These are phyloP conservation scores for Alternaria sp. DNA, from an alignment of 2,329 filamentous ascomycete genomes.

Conservation along the genomic window DNA sequence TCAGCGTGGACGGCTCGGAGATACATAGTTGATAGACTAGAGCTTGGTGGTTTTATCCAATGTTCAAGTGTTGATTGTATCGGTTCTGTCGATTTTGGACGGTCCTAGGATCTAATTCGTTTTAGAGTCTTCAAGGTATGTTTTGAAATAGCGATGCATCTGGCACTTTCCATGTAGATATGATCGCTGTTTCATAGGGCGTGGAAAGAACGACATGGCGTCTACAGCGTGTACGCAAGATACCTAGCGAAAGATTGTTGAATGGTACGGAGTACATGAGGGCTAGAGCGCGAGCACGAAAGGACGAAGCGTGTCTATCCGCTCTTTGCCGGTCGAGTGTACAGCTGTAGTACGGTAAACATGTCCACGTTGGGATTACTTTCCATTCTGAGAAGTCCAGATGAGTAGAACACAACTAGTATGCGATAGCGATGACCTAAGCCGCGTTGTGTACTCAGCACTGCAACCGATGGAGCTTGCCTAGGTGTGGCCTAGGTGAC, in stretches of 20 bases:
- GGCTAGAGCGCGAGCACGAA: neutral
- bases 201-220: neutral
- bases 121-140: too few relatives aligned
- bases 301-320: neutral
- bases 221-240: neutral
- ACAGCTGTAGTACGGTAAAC: neutral
- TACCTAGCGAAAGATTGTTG: neutral
- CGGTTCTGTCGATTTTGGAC: fast-evolving
- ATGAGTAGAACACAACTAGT: neutral
- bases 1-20: conserved; percentile 57
- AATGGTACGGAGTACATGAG: neutral
- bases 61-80: neutral
- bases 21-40: conserved; percentile 59
- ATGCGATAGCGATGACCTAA: neutral
- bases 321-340: neutral
- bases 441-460: neutral
- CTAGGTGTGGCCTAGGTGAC: neutral
- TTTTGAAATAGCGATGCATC: too few relatives aligned
- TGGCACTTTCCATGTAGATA: too few relatives aligned
- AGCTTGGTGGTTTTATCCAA: neutral
- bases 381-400: neutral
- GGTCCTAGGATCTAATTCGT: too few relatives aligned
- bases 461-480: neutral
- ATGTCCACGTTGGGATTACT: neutral
- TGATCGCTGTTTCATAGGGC: neutral